Evolutionary conservation across 176 grass and related monocot genomes (phyloP).

Genomic region (Oryza glumipatula): DNA sequence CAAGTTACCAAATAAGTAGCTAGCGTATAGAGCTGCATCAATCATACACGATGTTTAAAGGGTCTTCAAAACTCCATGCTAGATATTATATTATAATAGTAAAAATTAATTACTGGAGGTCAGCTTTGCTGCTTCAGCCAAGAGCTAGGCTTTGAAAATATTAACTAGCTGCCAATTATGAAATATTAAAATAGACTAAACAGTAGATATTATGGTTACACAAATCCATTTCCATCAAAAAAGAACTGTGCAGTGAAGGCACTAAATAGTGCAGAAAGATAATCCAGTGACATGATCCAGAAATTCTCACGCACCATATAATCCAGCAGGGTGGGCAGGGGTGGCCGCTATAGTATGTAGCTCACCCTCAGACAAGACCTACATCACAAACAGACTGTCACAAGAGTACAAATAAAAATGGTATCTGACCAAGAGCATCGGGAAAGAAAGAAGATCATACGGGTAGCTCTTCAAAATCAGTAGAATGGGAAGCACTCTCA

Average conservation of each 20-base stretch:
- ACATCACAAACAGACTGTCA: conserved; percentile 28
- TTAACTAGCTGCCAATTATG: too few relatives aligned
- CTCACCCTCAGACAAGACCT: conserved; percentile 75
- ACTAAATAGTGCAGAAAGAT: background rate
- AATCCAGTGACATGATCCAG: background rate
- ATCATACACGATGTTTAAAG: conserved; percentile 42
- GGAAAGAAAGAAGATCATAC: conserved; percentile 47
- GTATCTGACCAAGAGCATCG: background rate
- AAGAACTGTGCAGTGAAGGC: background rate
- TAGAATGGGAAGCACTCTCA: conserved; percentile 39
- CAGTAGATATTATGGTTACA: too few relatives aligned
- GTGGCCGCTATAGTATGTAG: conserved; percentile 73
- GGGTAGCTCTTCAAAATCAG: conserved; percentile 58
- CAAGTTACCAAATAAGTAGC: conserved; percentile 89
- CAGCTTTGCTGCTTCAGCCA: background rate
- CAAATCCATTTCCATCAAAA: too few relatives aligned
- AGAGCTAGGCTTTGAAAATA: background rate
- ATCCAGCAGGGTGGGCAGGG: conserved; percentile 78
- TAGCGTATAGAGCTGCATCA: conserved; percentile 81
- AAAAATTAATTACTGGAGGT: background rate
- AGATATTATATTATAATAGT: background rate
- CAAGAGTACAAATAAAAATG: conserved; percentile 16
- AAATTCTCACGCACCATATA: conserved; percentile 54
- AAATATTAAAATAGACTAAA: too few relatives aligned
- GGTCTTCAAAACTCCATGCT: conserved; percentile 11